Conservation (phyloP, 495 filamentous ascomycete species). For the Penicillium tannophilum region DNA sequence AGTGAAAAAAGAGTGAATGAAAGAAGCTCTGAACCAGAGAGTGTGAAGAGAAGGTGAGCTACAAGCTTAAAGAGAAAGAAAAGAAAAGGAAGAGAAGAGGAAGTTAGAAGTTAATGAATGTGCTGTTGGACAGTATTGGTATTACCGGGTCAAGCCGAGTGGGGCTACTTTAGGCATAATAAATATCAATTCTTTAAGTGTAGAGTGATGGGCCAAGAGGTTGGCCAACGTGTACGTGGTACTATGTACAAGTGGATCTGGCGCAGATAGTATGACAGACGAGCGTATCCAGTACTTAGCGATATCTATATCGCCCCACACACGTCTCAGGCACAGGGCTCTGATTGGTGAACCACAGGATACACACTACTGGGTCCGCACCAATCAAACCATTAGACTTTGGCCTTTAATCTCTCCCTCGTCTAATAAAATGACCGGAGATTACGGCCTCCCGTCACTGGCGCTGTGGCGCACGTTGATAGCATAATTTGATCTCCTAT, state of each 20-base stretch:
- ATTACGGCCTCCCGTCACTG: neutral
- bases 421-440: neutral
- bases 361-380: neutral
- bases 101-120: conserved; percentile 4
- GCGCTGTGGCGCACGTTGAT: conserved; percentile 1
- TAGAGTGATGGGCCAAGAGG: neutral
- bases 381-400: neutral
- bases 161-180: neutral
- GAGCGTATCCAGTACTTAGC: neutral
- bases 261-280: neutral
- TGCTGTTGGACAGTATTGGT: neutral
- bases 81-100: conserved; percentile 4
- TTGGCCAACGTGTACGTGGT: neutral
- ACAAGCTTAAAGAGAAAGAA: conserved; percentile 1
- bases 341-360: conserved; percentile 2
- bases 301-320: neutral
- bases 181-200: neutral
- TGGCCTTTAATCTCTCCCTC: conserved; percentile 7
- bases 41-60: conserved; percentile 6
- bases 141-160: conserved; percentile 5
- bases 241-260: neutral
- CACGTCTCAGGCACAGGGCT: conserved; percentile 2
- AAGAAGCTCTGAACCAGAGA: conserved; percentile 10
- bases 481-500: neutral
- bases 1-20: neutral